A percentile compares a stretch with the other conserved stretches of the same genome.
These are phyloP conservation scores for Cyberlindnera nakhonratchasimensis DNA, from an alignment of 805 yeast species.

Conservation along the genomic window DNA sequence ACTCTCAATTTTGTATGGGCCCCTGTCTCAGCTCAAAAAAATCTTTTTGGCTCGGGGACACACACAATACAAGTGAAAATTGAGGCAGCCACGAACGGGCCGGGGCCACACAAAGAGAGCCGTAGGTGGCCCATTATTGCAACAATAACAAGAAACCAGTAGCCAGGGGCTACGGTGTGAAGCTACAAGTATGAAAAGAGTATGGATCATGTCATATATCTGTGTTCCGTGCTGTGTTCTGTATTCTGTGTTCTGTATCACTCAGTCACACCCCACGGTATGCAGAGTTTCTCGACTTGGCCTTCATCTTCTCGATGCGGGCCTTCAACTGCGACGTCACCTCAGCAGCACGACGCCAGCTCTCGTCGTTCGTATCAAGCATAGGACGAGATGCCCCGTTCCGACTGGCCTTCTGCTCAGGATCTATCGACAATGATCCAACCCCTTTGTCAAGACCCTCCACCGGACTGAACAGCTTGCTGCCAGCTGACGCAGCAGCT, in stretches of 20 bases:
- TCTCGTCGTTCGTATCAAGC: conserved; percentile 50
- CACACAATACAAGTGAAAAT: no score
- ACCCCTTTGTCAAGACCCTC: conserved; percentile 26
- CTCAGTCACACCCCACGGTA: conserved; percentile 5
- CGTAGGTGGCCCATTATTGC: no score
- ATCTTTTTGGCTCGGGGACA: no score
- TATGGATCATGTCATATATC: no score
- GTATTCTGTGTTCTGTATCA: not conserved
- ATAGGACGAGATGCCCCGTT: conserved; percentile 16
- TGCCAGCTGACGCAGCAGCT: not conserved
- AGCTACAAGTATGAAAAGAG: no score
- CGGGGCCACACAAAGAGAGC: no score
- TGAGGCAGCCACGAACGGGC: no score
- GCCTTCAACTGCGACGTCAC: conserved; percentile 84
- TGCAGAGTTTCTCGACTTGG: conserved; percentile 37
- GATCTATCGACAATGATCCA: conserved; percentile 28
- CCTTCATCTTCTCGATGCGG: conserved; percentile 86
- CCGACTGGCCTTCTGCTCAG: conserved; percentile 28
- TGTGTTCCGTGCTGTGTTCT: no score
- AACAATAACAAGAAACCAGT: no score
- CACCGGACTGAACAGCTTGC: conserved; percentile 10
- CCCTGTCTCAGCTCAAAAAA: not conserved
- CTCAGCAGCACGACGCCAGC: conserved; percentile 88
- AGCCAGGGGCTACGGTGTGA: no score
- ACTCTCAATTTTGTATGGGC: no score